Conservation (phyloP, 805 yeast genomes). For the Saccharomyces kudriavzevii region DNA sequence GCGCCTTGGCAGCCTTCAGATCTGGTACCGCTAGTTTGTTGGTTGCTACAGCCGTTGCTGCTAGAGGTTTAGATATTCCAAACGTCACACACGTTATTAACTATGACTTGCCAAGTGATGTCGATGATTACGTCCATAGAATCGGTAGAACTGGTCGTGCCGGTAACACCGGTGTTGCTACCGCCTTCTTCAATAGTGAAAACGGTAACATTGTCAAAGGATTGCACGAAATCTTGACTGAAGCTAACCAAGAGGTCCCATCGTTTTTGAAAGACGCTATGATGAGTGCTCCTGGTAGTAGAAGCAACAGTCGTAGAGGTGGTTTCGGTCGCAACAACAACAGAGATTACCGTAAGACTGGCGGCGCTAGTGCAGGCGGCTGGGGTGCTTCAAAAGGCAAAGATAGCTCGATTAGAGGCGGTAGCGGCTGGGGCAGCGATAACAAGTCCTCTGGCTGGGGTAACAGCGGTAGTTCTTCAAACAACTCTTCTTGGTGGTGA, state of each 20-base stretch:
- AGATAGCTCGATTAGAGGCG: conserved; percentile 19
- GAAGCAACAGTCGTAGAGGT: conserved; percentile 49
- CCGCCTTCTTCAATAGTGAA: conserved; percentile 96
- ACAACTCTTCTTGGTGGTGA: conserved; percentile 25
- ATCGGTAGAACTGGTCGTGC: conserved; percentile 99
- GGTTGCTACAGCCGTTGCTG: conserved; percentile 99
- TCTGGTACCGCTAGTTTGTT: conserved; percentile 84
- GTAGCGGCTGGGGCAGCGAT: conserved; percentile 28
- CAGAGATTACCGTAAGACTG: conserved; percentile 46
- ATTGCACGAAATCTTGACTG: conserved; percentile 74
- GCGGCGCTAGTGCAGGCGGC: conserved; percentile 25
- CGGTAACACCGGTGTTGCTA: conserved; percentile 97
- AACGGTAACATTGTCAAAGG: conserved; percentile 86
- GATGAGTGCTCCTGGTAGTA: conserved; percentile 60
- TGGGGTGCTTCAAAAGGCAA: conserved; percentile 29
- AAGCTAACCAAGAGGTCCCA: conserved; percentile 98
- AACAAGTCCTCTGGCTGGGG: conserved; percentile 30
- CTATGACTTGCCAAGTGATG: conserved; percentile 93
- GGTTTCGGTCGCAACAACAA: conserved; percentile 35
- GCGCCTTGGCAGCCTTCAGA: conserved; percentile 91
- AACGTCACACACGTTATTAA: conserved; percentile 96
- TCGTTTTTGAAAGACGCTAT: conserved; percentile 71
- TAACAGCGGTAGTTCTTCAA: conserved; percentile 16
- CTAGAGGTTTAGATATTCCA: conserved; percentile 99
- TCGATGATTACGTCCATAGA: conserved; percentile 98